phyloP scores from a whole-genome alignment of 345 rosid genomes.

The Brassica cretica region DNA sequence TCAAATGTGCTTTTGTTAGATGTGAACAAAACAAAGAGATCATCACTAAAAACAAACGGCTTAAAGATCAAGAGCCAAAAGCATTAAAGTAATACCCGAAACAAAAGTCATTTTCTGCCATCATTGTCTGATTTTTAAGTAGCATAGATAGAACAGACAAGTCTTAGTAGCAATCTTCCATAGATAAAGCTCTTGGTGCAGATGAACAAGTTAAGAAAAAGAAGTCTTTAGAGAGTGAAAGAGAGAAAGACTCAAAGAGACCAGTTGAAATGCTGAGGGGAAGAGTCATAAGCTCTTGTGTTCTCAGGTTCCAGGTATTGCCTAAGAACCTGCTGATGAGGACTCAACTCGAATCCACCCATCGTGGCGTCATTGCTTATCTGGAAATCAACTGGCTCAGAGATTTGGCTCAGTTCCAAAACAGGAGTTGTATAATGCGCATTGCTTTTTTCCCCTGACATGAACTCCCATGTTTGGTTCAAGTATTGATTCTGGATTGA shows the following conservation, averaged over 20 bases:
- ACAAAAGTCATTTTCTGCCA: not conserved
- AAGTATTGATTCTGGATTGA: slow-evolving; percentile 47
- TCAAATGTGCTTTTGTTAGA: not conserved
- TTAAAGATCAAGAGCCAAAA: slow-evolving; percentile 17
- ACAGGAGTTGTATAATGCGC: not conserved
- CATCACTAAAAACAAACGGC: not conserved
- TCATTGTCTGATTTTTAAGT: slow-evolving; percentile 15
- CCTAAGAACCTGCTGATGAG: slow-evolving; percentile 52
- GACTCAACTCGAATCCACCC: slow-evolving; percentile 47
- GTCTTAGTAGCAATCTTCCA: slow-evolving; percentile 22
- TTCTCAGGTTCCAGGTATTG: slow-evolving; percentile 61
- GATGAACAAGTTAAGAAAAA: not conserved
- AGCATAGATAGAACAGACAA: slow-evolving; percentile 2
- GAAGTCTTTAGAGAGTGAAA: slow-evolving; percentile 1
- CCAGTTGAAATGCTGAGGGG: slow-evolving; percentile 60
- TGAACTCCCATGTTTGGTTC: slow-evolving; percentile 41
- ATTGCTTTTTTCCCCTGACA: slow-evolving; percentile 27
- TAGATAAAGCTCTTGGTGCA: slow-evolving; percentile 20
- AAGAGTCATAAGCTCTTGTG: slow-evolving; percentile 51
- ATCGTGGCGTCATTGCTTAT: slow-evolving; percentile 31
- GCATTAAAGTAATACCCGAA: slow-evolving; percentile 12
- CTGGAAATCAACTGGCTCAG: slow-evolving; percentile 48
- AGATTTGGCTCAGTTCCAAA: slow-evolving; percentile 36
- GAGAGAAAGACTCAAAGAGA: slow-evolving; percentile 46
- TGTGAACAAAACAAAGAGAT: not conserved